Base-by-base conservation (phyloP, 345 rosid species). In the Hypericum androsaemum region DNA sequence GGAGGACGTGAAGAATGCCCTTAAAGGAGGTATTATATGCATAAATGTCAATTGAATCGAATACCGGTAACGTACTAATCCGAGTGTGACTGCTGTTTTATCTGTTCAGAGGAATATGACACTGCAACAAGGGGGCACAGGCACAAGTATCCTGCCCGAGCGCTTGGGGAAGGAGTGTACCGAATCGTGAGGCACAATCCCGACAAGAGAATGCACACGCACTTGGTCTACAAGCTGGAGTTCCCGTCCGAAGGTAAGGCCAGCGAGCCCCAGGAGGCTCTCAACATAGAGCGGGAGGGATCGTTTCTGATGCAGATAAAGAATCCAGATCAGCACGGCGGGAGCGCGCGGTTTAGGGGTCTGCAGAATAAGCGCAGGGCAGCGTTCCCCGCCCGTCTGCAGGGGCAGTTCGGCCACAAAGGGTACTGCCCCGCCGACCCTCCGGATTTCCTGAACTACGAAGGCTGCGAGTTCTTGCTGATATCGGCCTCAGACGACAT, bases 381-480 rank as follows among this genome's bases (percentile, higher is more conserved):
- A 11, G 70, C 38, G 9, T 76, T 80, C 58, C 97, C 94, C 0
- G 82, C 94, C 7, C 92, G 69, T 58, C 51, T 89, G 7, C 87
- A 85, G 61, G 87, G 72, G 6, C 64, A 49, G 50, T 65, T 83
- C 16, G 85, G 88, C 12, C 68, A 76, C 12, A 64, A 44, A 36
- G 47, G 76, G 52, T 81, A 40, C 35, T 37, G 64, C 0, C 74
- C 80, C 1, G 92, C 82, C 0, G 92, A 89, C 55, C 95, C 94
- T 2, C 81, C 79, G 0, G 86, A 85, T 60, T 70, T 83, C 43
- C 46, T 89, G 68, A 83, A 81, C 64, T 74, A 81, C 35, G 87
- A 89, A 68, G 95, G 86, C 43, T 85, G 95, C 7, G 97, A 85
- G 67, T 62, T 89, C 8, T 56, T 82, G 53, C 69, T 85, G 52